Evolutionary conservation across 140 eudicot genomes (phyloP).

Genomic region (Erigeron philadelphicus): DNA sequence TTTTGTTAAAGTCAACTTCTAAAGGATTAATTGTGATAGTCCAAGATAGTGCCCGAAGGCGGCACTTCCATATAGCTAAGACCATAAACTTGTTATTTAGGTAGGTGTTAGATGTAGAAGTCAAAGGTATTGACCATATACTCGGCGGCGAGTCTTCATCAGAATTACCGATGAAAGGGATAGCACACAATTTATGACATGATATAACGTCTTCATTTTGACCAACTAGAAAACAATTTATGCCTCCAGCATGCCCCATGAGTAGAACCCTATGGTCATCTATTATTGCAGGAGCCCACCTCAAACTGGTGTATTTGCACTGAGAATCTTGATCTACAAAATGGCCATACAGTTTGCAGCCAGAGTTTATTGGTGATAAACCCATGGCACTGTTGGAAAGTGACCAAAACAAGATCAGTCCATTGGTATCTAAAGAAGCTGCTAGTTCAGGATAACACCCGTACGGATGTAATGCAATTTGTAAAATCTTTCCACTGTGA

Average conservation of each 20-base stretch:
- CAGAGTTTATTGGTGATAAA: slow-evolving; percentile 43
- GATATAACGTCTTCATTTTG: slow-evolving; percentile 33
- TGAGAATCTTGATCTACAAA: slow-evolving; percentile 32
- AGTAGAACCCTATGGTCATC: slow-evolving; percentile 51
- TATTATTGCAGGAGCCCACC: slow-evolving; percentile 59
- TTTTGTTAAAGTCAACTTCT: slow-evolving; percentile 30
- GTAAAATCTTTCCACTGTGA: slow-evolving; percentile 64
- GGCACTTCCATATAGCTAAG: slow-evolving; percentile 55
- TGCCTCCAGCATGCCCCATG: slow-evolving; percentile 59
- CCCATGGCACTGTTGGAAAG: slow-evolving; percentile 50
- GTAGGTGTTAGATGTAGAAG: slow-evolving; percentile 35
- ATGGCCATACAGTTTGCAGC: slow-evolving; percentile 56
- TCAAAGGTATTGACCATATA: slow-evolving; percentile 58
- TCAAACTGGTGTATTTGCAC: slow-evolving; percentile 54
- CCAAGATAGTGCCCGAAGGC: slow-evolving; percentile 72
- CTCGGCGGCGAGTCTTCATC: slow-evolving; percentile 37
- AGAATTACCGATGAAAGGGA: slow-evolving; percentile 40
- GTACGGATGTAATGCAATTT: slow-evolving; percentile 62
- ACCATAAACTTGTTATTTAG: slow-evolving; percentile 46
- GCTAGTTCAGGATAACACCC: slow-evolving; percentile 44
- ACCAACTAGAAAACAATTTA: slow-evolving; percentile 52
- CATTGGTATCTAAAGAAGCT: slow-evolving; percentile 68
- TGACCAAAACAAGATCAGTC: slow-evolving; percentile 73
- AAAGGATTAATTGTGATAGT: slow-evolving; percentile 47
- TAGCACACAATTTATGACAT: slow-evolving; percentile 53